Evolutionary conservation across 2,329 filamentous ascomycete species (phyloP), one percentile per base, ranked within the genome.

Genomic region (Trichoderma arundinaceum): DNA sequence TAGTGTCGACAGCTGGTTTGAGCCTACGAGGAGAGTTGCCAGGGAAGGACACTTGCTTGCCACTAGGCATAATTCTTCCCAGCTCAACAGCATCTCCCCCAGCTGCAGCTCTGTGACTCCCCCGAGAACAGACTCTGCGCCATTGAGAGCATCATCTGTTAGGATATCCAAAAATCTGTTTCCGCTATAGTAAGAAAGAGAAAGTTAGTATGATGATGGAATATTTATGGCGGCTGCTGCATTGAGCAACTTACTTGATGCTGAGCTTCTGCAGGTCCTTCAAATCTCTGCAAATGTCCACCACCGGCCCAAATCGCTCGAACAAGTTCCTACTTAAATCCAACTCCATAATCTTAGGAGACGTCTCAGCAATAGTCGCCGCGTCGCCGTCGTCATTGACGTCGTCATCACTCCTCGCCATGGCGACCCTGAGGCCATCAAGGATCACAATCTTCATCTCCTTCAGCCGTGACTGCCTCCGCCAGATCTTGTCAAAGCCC

Each of bases 401-500:
- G 9, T 73, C 74, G 1, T 69, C 73, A 0, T 73, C 77, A 1
- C 68, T 70, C 41, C 73, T 74, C 4, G 79, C 76, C 38, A 70
- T 73, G 9, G 74, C 77, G 68, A 98, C 84, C 58, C 86, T 82
- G 73, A 92, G 78, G 13, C 90, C 89, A 78, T 98, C 94, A 7
- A 99, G 82, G 44, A 98, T 87, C 57, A 96, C 88, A 64, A 94
- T 88, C 70, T 85, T 89, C 67, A 98, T 83, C 72, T 95, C 91
- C 63, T 89, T 82, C 38, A 98, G 82, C 73, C 90, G 83, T 71
- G 93, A 90, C 73, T 96, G 88, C 77, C 94, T 88, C 70, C 85
- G 85, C 49, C 90, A 87, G 70, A 97, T 92, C 82, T 97, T 97
- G 71, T 96, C 93, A 71, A 98, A 98, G 35, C 95, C 95, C 39